A percentile compares a stretch with the other conserved stretches of the same genome.
Evolutionary conservation across 331 rosid species (phyloP).

Genomic region (Cydonia oblonga): DNA sequence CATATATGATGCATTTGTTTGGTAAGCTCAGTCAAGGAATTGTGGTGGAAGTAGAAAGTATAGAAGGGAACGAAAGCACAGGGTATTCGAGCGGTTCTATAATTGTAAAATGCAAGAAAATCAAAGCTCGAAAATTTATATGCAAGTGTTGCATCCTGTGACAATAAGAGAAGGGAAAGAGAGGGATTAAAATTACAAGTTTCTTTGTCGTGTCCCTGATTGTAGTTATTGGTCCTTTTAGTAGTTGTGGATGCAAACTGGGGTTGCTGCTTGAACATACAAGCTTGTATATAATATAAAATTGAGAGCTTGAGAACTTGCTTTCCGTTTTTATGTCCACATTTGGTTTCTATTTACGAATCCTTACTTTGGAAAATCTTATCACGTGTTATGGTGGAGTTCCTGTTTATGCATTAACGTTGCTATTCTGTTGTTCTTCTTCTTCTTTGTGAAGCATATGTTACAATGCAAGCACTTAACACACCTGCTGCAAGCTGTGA

Average conservation of each 20-base stretch:
- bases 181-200: background rate
- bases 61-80: background rate
- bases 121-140: background rate
- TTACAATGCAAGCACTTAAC: conserved; percentile 14
- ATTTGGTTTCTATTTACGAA: no score
- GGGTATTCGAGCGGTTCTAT: background rate
- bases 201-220: background rate
- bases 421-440: background rate
- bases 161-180: background rate
- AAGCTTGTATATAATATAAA: no score
- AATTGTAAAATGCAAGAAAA: background rate
- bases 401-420: background rate
- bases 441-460: background rate
- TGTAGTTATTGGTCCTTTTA: background rate
- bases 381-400: background rate
- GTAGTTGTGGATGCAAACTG: background rate
- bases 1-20: background rate
- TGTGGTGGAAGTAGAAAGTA: background rate
- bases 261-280: background rate
- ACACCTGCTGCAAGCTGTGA: background rate
- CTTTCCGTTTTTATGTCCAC: no score
- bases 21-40: background rate
- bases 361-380: no score
- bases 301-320: no score
- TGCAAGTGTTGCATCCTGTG: background rate